Percentiles rank a stretch among this genome's conserved stretches.
Conservation (phyloP, 345 rosid genomes). For the Eucalyptus tenuipes region DNA sequence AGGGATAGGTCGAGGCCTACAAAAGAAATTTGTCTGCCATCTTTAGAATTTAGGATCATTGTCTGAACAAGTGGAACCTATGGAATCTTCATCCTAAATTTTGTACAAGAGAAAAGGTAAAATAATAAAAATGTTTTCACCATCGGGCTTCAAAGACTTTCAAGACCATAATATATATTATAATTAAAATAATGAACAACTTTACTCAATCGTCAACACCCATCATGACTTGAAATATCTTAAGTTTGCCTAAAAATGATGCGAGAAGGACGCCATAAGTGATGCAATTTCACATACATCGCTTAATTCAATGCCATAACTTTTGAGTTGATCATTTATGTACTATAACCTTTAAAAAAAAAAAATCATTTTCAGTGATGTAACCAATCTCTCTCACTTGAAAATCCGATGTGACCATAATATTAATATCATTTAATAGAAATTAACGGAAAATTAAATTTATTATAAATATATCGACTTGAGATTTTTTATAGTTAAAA, state of each 20-base stretch:
- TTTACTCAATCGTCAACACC: neutral
- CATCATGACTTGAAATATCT: neutral
- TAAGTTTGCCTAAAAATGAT: neutral
- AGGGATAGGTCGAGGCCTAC: neutral
- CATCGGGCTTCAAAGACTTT: neutral
- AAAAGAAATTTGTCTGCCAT: neutral
- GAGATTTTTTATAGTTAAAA: too few species aligned
- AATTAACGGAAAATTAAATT: too few species aligned
- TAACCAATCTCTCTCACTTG: neutral
- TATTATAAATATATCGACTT: too few species aligned
- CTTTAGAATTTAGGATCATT: neutral
- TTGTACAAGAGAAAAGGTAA: neutral
- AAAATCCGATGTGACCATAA: rapidly evolving
- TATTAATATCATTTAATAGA: too few species aligned
- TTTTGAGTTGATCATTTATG: neutral
- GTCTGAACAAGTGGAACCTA: neutral
- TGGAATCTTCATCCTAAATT: neutral
- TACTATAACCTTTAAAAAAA: neutral
- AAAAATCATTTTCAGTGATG: rapidly evolving
- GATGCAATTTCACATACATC: neutral
- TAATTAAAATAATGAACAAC: neutral
- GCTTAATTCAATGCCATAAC: rapidly evolving
- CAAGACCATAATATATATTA: neutral
- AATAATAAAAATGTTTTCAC: neutral
- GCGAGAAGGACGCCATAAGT: neutral